phyloP scores from a whole-genome alignment of 208 protist species.

The Trypanosoma rangeli region DNA sequence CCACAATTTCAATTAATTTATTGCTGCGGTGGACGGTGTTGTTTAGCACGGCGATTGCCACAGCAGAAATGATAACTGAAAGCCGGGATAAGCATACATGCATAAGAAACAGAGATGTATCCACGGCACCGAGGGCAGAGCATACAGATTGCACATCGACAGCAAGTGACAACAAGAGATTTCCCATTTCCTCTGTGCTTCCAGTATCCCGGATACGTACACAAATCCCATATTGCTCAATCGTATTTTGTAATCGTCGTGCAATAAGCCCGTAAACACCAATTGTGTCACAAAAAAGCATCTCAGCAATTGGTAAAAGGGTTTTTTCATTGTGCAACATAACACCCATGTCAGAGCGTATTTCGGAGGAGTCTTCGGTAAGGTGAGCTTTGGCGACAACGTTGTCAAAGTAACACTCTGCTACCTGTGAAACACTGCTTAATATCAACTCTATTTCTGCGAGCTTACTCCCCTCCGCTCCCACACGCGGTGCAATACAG shows the following conservation, averaged over 20 bases:
- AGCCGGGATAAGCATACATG: slow-evolving; percentile 81
- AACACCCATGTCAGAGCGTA: slow-evolving; percentile 58
- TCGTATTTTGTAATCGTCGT: slow-evolving; percentile 41
- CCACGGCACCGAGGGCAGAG: slow-evolving; percentile 16
- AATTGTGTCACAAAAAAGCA: slow-evolving; percentile 76
- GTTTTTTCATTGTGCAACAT: slow-evolving; percentile 79
- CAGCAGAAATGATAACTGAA: slow-evolving; percentile 79
- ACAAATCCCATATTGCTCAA: slow-evolving; percentile 68
- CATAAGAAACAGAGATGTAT: slow-evolving; percentile 57
- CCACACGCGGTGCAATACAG: slow-evolving; percentile 41
- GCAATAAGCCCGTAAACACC: slow-evolving; percentile 53
- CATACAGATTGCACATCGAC: slow-evolving; percentile 27
- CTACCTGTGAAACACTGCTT: slow-evolving; percentile 10
- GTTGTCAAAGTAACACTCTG: slow-evolving; percentile 63
- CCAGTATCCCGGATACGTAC: slow-evolving; percentile 43
- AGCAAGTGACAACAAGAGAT: slow-evolving; percentile 46
- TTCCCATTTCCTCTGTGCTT: slow-evolving; percentile 3
- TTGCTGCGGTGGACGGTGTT: slow-evolving; percentile 38
- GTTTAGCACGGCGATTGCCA: slow-evolving; percentile 72
- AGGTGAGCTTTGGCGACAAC: slow-evolving; percentile 74
- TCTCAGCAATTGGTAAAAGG: slow-evolving; percentile 71
- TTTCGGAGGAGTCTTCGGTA: slow-evolving; percentile 66
- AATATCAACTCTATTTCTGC: neutral
- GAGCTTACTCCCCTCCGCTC: neutral
- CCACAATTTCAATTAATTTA: slow-evolving; percentile 57